phyloP scores from a whole-genome alignment of 164 flowering plant species.

The Macadamia tetraphylla region DNA sequence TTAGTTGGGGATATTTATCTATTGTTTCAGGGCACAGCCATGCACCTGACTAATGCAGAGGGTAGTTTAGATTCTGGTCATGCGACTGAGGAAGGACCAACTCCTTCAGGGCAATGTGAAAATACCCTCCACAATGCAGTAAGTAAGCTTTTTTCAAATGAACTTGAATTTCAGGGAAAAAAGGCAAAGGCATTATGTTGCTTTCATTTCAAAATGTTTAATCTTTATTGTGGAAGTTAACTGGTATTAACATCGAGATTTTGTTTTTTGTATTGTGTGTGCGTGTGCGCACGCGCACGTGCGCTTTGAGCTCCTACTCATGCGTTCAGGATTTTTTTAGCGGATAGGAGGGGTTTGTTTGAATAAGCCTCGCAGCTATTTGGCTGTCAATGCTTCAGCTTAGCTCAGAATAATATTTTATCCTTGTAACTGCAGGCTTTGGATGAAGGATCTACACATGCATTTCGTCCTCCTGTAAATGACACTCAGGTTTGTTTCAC shows the following conservation, averaged over 20 bases:
- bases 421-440: slow-evolving; percentile 27
- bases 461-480: slow-evolving; percentile 48
- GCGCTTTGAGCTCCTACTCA: background rate
- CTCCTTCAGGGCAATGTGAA: slow-evolving; percentile 14
- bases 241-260: background rate
- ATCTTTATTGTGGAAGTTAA: too few relatives aligned
- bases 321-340: background rate
- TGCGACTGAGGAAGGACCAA: slow-evolving; percentile 10
- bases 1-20: background rate
- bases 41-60: slow-evolving; percentile 6
- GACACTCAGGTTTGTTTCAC: slow-evolving; percentile 55
- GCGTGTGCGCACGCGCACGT: too few relatives aligned
- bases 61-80: slow-evolving; percentile 10
- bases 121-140: slow-evolving; percentile 8
- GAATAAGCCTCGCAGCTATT: background rate
- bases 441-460: slow-evolving; percentile 23
- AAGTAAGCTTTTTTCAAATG: slow-evolving; percentile 4
- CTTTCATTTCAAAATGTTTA: background rate
- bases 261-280: background rate
- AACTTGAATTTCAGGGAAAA: background rate
- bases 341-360: too few relatives aligned
- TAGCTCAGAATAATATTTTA: slow-evolving; percentile 4
- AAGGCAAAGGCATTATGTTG: background rate
- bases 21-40: slow-evolving; percentile 20
- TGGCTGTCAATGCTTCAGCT: background rate